Conservation (phyloP, 139 green algal species). For the Parachlorella kessleri region DNA sequence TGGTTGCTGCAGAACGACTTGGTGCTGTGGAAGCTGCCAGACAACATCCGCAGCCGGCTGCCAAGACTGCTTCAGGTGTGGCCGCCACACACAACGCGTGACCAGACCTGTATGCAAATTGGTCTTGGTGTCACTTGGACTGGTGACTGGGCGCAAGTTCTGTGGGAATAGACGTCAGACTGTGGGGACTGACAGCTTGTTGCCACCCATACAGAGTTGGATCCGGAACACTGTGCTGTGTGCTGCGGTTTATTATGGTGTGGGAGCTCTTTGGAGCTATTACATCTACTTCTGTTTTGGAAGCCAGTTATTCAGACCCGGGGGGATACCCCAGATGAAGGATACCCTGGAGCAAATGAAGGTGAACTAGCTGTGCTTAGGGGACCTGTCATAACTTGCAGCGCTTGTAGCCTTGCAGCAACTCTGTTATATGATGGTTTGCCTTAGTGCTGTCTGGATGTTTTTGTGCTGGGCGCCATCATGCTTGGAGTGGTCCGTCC, state of each 20-base stretch:
- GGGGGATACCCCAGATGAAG: conserved; percentile 55
- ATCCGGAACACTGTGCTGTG: conserved; percentile 78
- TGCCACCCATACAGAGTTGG: conserved; percentile 62
- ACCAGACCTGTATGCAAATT: not conserved
- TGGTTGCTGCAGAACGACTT: too few relatives aligned
- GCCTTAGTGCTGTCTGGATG: not conserved
- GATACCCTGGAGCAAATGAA: conserved; percentile 81
- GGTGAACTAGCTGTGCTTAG: too few relatives aligned
- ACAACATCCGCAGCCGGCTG: conserved; percentile 23
- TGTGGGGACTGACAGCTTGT: too few relatives aligned
- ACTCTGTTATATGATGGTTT: too few relatives aligned
- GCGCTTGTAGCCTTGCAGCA: too few relatives aligned
- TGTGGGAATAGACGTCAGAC: too few relatives aligned
- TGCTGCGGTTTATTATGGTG: conserved; percentile 73
- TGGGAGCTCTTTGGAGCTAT: conserved; percentile 74
- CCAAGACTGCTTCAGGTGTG: conserved; percentile 47
- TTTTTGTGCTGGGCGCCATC: not conserved
- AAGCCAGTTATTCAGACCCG: conserved; percentile 60
- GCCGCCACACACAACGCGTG: not conserved
- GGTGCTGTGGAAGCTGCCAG: conserved; percentile 51
- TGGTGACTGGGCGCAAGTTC: too few relatives aligned
- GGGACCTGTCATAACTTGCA: too few relatives aligned
- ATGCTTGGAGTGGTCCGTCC: not conserved
- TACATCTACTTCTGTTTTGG: conserved; percentile 84
- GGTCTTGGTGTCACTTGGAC: too few relatives aligned